These are phyloP conservation scores for Monosporascus sp. DNA, from an alignment of 2,329 filamentous ascomycete genomes.

Conservation along the genomic window DNA sequence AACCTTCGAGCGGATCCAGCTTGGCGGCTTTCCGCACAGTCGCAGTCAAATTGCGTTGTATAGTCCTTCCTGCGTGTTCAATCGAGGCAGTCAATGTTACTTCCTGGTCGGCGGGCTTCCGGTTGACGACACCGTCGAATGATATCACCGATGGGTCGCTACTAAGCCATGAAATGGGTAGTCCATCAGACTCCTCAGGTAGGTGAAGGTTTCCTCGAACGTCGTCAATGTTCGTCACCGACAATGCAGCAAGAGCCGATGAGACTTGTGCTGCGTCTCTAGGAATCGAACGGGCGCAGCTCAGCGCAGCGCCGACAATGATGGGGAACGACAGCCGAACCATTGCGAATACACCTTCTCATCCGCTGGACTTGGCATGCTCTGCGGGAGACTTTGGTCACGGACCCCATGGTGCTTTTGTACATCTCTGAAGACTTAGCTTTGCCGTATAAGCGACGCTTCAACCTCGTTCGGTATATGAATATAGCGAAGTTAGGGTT, in stretches of 20 bases:
- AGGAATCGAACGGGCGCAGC: not conserved
- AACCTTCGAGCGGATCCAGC: conserved; percentile 30
- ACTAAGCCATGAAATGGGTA: conserved; percentile 30
- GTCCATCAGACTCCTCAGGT: conserved; percentile 23
- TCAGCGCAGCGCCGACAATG: not conserved
- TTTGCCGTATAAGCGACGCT: not conserved
- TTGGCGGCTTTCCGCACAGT: conserved; percentile 4
- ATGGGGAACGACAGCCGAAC: not conserved
- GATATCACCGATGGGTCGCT: conserved; percentile 28
- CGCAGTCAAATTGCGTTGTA: conserved; percentile 27
- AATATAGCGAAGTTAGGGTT: not conserved
- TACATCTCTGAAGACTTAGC: not conserved
- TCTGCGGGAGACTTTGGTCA: not conserved
- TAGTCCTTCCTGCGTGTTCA: conserved; percentile 11
- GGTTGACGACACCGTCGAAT: conserved; percentile 29
- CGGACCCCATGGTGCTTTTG: not conserved
- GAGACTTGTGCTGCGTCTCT: not conserved
- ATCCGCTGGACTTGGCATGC: not conserved
- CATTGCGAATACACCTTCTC: not conserved
- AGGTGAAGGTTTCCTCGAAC: conserved; percentile 33
- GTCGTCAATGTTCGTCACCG: conserved; percentile 29
- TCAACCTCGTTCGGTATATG: not conserved
- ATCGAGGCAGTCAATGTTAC: conserved; percentile 33
- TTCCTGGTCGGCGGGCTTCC: conserved; percentile 17
- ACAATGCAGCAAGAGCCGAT: conserved; percentile 15